A percentile compares a stretch with the other conserved stretches of the same genome.
Evolutionary conservation across 108 stramenopile genomes (phyloP).

Genomic region (Cyclotella sp.): DNA sequence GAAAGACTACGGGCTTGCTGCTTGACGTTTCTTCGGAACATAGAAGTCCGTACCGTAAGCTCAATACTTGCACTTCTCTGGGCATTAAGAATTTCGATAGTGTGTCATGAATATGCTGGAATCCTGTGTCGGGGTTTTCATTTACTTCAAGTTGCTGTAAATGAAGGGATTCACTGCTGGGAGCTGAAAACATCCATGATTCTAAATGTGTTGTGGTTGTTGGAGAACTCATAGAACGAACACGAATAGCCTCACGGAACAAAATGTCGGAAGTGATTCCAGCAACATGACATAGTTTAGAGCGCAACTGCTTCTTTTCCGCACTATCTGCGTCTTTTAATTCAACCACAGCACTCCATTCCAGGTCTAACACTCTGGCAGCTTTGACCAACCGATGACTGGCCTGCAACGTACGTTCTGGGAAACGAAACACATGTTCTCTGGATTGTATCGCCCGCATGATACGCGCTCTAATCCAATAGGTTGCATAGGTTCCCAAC

Average conservation of each 20-base stretch:
- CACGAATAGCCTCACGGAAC: slow-evolving; percentile 46
- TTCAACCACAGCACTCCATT: slow-evolving; percentile 47
- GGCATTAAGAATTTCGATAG: slow-evolving; percentile 67
- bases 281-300: slow-evolving; percentile 25
- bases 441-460: slow-evolving; percentile 86
- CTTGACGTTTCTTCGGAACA: slow-evolving; percentile 32
- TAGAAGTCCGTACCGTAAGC: slow-evolving; percentile 76
- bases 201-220: slow-evolving; percentile 32
- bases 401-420: slow-evolving; percentile 64
- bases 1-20: slow-evolving; percentile 22
- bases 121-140: slow-evolving; percentile 4
- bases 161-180: slow-evolving; percentile 14
- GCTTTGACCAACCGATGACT: slow-evolving; percentile 62
- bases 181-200: slow-evolving; percentile 45
- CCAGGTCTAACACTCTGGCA: slow-evolving; percentile 62
- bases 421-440: slow-evolving; percentile 80
- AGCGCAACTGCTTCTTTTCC: slow-evolving; percentile 51
- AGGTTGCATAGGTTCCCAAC: slow-evolving; percentile 93
- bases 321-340: slow-evolving; percentile 21
- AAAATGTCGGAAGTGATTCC: slow-evolving; percentile 39
- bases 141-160: slow-evolving; percentile 1
- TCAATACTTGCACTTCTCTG: slow-evolving; percentile 82
- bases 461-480: slow-evolving; percentile 93
- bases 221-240: slow-evolving; percentile 38
- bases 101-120: slow-evolving; percentile 58